Conservation (phyloP, 805 yeast species). For the Vanderwaltozyma yarrowii region DNA sequence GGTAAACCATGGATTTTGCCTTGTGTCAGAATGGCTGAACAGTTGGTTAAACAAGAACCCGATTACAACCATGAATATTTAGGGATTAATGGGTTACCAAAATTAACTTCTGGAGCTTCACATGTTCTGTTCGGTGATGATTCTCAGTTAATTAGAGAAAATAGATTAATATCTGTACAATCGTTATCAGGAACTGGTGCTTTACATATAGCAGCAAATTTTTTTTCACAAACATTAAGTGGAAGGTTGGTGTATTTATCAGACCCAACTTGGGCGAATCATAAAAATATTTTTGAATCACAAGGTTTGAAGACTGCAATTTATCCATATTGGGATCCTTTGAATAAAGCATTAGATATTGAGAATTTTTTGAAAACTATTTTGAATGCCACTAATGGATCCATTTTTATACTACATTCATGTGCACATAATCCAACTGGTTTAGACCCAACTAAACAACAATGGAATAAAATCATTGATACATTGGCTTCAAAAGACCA, state of each 20-base stretch:
- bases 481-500: constrained; percentile 53
- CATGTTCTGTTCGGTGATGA: constrained; percentile 59
- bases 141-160: constrained; percentile 44
- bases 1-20: constrained; percentile 90
- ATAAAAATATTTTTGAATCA: constrained; percentile 66
- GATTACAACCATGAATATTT: constrained; percentile 78
- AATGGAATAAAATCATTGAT: constrained; percentile 66
- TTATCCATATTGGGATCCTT: constrained; percentile 82
- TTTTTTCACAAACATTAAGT: constrained; percentile 22
- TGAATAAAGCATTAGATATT: constrained; percentile 60
- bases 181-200: constrained; percentile 97
- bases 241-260: constrained; percentile 53
- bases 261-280: constrained; percentile 97
- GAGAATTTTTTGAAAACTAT: constrained; percentile 58
- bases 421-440: constrained; percentile 99
- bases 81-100: constrained; percentile 66
- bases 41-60: constrained; percentile 45
- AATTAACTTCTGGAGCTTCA: constrained; percentile 61
- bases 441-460: constrained; percentile 74
- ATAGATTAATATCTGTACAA: constrained; percentile 73
- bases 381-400: constrained; percentile 58
- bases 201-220: constrained; percentile 71
- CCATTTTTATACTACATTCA: constrained; percentile 78
- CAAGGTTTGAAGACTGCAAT: constrained; percentile 55
- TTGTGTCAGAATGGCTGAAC: constrained; percentile 61